These are phyloP conservation scores for Podospora australis DNA, from an alignment of 495 filamentous ascomycete genomes.

Conservation along the genomic window DNA sequence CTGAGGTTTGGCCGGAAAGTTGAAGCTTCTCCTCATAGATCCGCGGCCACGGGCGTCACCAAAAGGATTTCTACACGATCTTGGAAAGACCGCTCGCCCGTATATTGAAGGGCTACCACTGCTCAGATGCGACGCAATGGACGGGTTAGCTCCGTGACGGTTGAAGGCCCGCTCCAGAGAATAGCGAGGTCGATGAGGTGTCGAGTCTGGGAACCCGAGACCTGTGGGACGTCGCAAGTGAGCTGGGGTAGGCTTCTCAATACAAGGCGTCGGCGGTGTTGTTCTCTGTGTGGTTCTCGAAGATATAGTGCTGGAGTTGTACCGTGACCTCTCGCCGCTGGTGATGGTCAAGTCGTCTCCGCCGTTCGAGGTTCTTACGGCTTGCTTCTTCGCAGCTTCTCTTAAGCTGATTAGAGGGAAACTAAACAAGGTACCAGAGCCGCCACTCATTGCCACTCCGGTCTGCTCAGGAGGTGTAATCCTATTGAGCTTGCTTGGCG, in stretches of 20 bases:
- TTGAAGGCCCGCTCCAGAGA: neutral
- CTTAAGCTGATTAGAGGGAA: slow-evolving; percentile 22
- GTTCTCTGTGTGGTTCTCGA: slow-evolving; percentile 17
- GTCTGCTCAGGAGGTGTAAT: neutral
- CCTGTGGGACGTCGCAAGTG: slow-evolving; percentile 9
- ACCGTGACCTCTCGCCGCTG: slow-evolving; percentile 12
- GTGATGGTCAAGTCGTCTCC: slow-evolving; percentile 18
- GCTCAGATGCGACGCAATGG: neutral
- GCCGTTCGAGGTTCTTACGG: slow-evolving; percentile 11
- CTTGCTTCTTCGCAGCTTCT: slow-evolving; percentile 21
- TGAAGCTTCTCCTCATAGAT: slow-evolving; percentile 6
- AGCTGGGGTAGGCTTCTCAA: slow-evolving; percentile 12
- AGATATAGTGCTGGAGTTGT: slow-evolving; percentile 15
- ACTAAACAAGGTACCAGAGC: slow-evolving; percentile 16
- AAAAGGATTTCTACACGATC: slow-evolving; percentile 14
- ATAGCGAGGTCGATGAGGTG: neutral
- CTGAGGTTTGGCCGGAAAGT: slow-evolving; percentile 1
- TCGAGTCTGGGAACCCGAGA: slow-evolving; percentile 2
- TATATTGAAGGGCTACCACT: neutral
- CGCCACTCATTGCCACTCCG: neutral
- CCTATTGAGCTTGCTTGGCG: neutral
- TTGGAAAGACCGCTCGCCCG: neutral
- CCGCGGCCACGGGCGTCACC: slow-evolving; percentile 5
- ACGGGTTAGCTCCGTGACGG: neutral
- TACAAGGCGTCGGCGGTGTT: slow-evolving; percentile 11